Evolutionary conservation across 1,284 basidiomycete species (phyloP).

Genomic region (Schizopora paradoxa): DNA sequence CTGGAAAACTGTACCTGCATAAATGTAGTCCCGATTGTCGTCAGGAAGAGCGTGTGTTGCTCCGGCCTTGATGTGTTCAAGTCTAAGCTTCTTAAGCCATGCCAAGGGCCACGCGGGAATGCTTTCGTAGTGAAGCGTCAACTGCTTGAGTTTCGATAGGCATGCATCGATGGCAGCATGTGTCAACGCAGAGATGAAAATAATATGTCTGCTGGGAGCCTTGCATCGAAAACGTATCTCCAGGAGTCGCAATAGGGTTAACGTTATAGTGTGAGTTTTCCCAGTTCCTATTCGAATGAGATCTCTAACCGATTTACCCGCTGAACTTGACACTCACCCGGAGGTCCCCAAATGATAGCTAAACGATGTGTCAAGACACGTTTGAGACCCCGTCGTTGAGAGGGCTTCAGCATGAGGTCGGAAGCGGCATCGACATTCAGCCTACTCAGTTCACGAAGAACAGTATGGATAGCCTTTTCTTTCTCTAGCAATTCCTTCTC

Average conservation of each 20-base stretch:
- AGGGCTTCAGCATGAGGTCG: conserved; percentile 37
- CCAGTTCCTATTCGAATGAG: conserved; percentile 34
- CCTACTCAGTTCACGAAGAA: conserved; percentile 33
- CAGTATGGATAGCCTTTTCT: conserved; percentile 33
- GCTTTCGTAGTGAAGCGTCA: conserved; percentile 34
- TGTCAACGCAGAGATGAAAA: conserved; percentile 45
- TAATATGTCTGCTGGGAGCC: conserved; percentile 29
- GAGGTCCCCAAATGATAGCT: conserved; percentile 45
- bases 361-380: conserved; percentile 38
- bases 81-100: conserved; percentile 36
- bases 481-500: conserved; percentile 27
- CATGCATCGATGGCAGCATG: conserved; percentile 46
- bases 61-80: conserved; percentile 38
- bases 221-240: conserved; percentile 32
- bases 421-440: conserved; percentile 31
- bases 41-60: conserved; percentile 33
- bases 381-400: conserved; percentile 39
- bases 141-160: conserved; percentile 32
- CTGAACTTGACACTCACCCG: conserved; percentile 28
- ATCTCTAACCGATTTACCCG: neutral
- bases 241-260: conserved; percentile 40
- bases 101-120: conserved; percentile 31
- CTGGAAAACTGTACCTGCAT: conserved; percentile 45
- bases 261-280: conserved; percentile 45
- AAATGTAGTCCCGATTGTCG: conserved; percentile 30